Evolutionary conservation across 768 basidiomycete genomes (phyloP).

Genomic region (Mycena filopes): DNA sequence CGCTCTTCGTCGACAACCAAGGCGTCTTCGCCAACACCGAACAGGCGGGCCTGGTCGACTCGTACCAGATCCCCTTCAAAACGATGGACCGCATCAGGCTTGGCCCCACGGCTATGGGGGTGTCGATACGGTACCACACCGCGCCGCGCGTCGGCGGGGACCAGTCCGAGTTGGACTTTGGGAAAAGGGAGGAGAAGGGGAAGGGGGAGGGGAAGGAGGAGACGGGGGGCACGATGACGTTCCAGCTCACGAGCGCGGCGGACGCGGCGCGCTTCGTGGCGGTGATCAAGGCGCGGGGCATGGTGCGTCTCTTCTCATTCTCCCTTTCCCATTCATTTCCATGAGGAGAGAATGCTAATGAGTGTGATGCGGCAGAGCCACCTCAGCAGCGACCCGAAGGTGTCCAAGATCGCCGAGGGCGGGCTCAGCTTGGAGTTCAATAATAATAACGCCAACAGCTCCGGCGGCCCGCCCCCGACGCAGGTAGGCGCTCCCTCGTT

Average conservation of each 20-base stretch:
- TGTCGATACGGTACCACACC: conserved; percentile 4
- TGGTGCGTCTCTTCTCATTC: conserved; percentile 12
- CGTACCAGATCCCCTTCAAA: conserved; percentile 22
- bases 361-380: too few species aligned
- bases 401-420: conserved; percentile 27
- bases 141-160: conserved; percentile 21
- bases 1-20: conserved; percentile 32
- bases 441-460: too few species aligned
- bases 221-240: conserved; percentile 15
- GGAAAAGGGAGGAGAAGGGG: too few species aligned
- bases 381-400: conserved; percentile 26
- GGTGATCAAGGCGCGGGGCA: conserved; percentile 27
- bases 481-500: too few species aligned
- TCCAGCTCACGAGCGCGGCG: conserved; percentile 10
- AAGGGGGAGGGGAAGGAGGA: too few species aligned
- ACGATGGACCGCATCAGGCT: conserved; percentile 21
- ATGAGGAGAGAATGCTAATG: background rate
- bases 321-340: background rate
- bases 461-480: conserved; percentile 30
- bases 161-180: too few species aligned
- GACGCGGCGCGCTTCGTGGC: conserved; percentile 25
- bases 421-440: conserved; percentile 22
- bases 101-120: background rate
- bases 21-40: conserved; percentile 28
- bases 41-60: conserved; percentile 7